Evolutionary conservation across 371 early-diverging fungal species (phyloP).

Genomic region (Phascolomyces articulosus): DNA sequence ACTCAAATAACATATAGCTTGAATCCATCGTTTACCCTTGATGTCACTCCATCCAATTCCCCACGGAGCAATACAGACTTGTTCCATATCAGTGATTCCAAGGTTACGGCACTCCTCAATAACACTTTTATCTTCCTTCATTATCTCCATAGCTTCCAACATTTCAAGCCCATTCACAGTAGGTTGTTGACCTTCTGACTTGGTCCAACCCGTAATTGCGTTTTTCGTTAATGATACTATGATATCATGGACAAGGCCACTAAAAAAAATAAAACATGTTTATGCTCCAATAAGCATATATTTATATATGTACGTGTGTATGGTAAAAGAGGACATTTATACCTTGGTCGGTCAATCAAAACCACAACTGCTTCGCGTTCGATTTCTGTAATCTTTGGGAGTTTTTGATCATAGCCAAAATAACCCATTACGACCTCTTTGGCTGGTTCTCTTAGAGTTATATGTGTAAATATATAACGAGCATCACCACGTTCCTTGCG

Average conservation of each 20-base stretch:
- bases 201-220: constrained; percentile 27
- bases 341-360: constrained; percentile 31
- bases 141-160: constrained; percentile 37
- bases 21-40: constrained; percentile 40
- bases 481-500: constrained; percentile 24
- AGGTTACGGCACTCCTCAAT: constrained; percentile 37
- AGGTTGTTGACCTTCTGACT: constrained; percentile 39
- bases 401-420: constrained; percentile 36
- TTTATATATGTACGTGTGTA: no score
- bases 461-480: constrained; percentile 36
- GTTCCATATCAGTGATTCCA: constrained; percentile 45
- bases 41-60: constrained; percentile 39
- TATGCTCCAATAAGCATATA: no score
- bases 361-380: constrained; percentile 44
- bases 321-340: no score
- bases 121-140: constrained; percentile 34
- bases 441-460: constrained; percentile 38
- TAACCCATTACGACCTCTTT: constrained; percentile 37
- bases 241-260: constrained; percentile 35
- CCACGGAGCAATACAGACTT: constrained; percentile 45
- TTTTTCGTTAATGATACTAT: constrained; percentile 29
- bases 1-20: constrained; percentile 42
- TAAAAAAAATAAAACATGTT: no score
- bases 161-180: constrained; percentile 42
- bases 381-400: constrained; percentile 24